phyloP scores from a whole-genome alignment of 1,139 yeast species.

The Yamadazyma blattariae region DNA sequence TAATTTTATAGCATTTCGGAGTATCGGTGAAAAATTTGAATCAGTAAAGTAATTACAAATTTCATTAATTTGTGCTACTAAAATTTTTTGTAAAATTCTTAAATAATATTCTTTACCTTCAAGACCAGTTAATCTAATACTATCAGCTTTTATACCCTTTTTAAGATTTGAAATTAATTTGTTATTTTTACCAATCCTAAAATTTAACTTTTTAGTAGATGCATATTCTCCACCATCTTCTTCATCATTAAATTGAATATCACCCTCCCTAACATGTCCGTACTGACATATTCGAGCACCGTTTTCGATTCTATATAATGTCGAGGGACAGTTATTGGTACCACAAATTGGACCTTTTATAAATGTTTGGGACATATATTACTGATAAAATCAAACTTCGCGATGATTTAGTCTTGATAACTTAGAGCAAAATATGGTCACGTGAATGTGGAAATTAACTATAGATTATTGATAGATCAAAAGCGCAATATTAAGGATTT shows the following conservation, averaged over 20 bases:
- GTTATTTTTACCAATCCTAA: conserved; percentile 11
- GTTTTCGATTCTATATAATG: conserved; percentile 65
- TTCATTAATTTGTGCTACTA: conserved; percentile 45
- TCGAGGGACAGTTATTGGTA: conserved; percentile 80
- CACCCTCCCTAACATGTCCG: conserved; percentile 87
- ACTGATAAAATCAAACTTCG: too few relatives aligned
- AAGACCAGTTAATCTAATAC: conserved; percentile 43
- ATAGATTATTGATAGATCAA: too few relatives aligned
- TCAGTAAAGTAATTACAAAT: conserved; percentile 14
- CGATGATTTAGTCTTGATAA: too few relatives aligned
- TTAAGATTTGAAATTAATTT: conserved; percentile 39
- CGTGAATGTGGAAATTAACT: too few relatives aligned
- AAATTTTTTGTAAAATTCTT: conserved; percentile 53
- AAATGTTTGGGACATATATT: conserved; percentile 39
- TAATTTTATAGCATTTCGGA: conserved; percentile 42
- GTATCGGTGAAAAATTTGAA: conserved; percentile 15
- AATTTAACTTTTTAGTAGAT: conserved; percentile 55
- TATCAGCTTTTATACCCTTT: conserved; percentile 23
- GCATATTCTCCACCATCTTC: conserved; percentile 53
- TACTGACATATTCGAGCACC: conserved; percentile 83
- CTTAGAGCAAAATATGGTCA: too few relatives aligned
- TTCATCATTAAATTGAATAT: conserved; percentile 74
- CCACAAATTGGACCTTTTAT: conserved; percentile 83
- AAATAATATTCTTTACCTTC: conserved; percentile 48
- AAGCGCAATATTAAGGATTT: too few relatives aligned